A percentile compares a stretch with the other conserved stretches of the same genome.
Evolutionary conservation across 208 protist genomes (phyloP).

Genomic region (Borovskyia barvae): DNA sequence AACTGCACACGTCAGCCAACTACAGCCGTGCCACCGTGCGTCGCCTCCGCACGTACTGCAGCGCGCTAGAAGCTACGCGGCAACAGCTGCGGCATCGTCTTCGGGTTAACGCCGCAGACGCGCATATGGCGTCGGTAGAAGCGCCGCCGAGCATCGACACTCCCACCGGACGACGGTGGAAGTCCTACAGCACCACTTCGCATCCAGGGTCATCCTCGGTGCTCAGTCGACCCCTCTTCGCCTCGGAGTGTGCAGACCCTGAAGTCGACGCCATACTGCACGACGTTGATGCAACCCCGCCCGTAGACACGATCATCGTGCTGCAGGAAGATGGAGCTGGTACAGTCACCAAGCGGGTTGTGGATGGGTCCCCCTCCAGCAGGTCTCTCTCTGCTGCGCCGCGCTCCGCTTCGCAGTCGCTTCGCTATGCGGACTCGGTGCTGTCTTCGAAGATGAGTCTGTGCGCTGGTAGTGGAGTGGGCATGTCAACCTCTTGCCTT

Average conservation of each 20-base stretch:
- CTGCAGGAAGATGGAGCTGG: conserved; percentile 34
- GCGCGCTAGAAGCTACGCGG: conserved; percentile 28
- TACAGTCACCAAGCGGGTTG: conserved; percentile 27
- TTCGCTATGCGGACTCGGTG: too few relatives aligned
- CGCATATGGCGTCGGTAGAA: neutral
- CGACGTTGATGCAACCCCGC: conserved; percentile 26
- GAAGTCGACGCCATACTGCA: conserved; percentile 47
- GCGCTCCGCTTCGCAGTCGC: neutral
- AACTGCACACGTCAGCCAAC: conserved; percentile 36
- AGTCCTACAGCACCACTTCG: neutral
- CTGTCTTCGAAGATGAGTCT: too few relatives aligned
- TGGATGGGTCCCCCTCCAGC: conserved; percentile 19
- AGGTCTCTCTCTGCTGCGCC: conserved; percentile 1
- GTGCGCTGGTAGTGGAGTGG: too few relatives aligned
- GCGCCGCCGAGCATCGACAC: neutral
- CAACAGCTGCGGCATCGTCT: conserved; percentile 22
- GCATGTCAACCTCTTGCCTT: too few relatives aligned
- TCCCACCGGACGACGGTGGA: neutral
- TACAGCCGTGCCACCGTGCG: conserved; percentile 36
- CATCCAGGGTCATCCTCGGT: neutral
- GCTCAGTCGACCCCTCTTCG: conserved; percentile 31
- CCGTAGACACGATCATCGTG: conserved; percentile 36
- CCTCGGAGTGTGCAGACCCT: conserved; percentile 27
- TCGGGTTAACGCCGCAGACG: neutral
- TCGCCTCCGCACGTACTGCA: conserved; percentile 36